Percentiles rank a stretch among this genome's conserved stretches.
These are phyloP conservation scores for Paradendryphiella salina DNA, from an alignment of 2,329 filamentous ascomycete genomes.

Conservation along the genomic window DNA sequence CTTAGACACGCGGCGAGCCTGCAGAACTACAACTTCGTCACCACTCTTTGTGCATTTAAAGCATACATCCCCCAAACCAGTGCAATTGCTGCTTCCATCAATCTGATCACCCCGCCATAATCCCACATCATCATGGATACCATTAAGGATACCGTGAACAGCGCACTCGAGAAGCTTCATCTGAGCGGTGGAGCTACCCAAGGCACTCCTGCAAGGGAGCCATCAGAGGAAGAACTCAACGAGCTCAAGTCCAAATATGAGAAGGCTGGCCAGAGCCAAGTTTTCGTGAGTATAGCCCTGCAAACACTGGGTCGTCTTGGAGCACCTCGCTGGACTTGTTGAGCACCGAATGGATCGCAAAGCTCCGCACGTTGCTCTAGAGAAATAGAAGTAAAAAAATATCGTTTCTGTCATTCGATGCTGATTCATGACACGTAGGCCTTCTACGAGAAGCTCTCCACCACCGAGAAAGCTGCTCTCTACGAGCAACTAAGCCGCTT, in stretches of 20 bases:
- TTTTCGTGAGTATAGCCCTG: constrained; percentile 57
- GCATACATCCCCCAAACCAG: not conserved
- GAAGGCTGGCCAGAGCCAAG: constrained; percentile 75
- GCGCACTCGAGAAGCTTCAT: constrained; percentile 49
- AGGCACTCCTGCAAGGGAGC: constrained; percentile 52
- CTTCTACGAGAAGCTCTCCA: constrained; percentile 80
- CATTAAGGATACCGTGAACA: constrained; percentile 49
- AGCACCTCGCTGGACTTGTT: constrained; percentile 7
- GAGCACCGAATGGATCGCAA: not conserved
- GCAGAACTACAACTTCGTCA: not conserved
- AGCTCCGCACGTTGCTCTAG: not conserved
- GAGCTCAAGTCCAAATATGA: constrained; percentile 72
- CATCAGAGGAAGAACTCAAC: constrained; percentile 67
- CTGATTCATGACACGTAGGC: constrained; percentile 33
- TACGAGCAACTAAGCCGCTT: constrained; percentile 81
- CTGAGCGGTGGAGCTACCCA: constrained; percentile 42
- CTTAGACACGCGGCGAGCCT: constrained; percentile 9
- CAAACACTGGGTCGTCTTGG: not conserved
- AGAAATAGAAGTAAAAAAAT: no score
- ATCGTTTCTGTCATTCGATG: not conserved
- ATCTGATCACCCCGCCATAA: constrained; percentile 13
- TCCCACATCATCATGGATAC: constrained; percentile 44
- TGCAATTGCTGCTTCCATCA: constrained; percentile 7
- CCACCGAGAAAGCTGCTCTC: constrained; percentile 73
- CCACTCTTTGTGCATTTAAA: constrained; percentile 1